Base-by-base conservation (phyloP, 768 basidiomycete species). In the Boletus sensibilis region DNA sequence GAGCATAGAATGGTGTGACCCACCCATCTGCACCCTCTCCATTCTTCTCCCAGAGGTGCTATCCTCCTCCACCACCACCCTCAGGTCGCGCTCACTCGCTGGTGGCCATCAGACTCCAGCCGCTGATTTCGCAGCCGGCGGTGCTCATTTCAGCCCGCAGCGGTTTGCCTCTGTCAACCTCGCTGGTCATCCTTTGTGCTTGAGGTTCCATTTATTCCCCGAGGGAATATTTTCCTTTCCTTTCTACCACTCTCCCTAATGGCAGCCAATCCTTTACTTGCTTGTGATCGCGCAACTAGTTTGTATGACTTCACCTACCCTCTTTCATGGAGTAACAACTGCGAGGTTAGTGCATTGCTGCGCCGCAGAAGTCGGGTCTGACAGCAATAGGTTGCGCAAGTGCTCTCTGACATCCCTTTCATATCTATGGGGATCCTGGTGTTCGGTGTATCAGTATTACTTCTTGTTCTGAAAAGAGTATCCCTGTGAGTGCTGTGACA, bases 391-490 rank as follows among this genome's bases (percentile, higher is more conserved):
- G 71, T 87, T 40, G 79, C 82, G 55, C 71, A 75, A 59, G 66
- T 88, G 40, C 74, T 90, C 43, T 74, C 81, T 18, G 85, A 87
- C 58, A 82, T 90, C 52, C 88, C 88, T 21, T 75, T 87, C 58
- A 81, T 87, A 64, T 81, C 79, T 59, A 78, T 84, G 40, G 88
- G 87, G 34, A 74, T 88, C n/a, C 72, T 87, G 66, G 79, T 79
- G 23, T 81, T 89, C 52, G 85, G 81, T 14, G 74, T 83, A 40
- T 81, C 84, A 49, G 76, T 78, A 13, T 82, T 87, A 64, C 74
- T 85, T 64, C 65, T 86, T 39, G 63, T 79, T 23, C 72, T 82
- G 69, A 81, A 76, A 59, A 82, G 81, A 50, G 67, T 82, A 35
- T 76, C 76, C 53, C 55, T 79, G 86, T 87, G 61, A 50, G 84